Conservation (phyloP, 2,329 filamentous ascomycete genomes). For the Coleophoma eucalyptorum region DNA sequence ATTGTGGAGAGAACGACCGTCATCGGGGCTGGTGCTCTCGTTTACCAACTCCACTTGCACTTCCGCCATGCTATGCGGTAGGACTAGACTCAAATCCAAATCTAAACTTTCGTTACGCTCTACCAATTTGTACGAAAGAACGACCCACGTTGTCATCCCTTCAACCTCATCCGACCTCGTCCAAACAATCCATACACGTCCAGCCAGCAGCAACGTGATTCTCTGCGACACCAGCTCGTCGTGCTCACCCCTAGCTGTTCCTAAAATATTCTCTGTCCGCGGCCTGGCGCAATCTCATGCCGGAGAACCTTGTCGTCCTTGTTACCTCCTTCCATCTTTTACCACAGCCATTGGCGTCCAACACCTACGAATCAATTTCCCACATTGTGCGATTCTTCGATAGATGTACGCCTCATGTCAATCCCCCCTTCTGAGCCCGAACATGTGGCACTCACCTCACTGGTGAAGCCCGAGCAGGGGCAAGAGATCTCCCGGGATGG, state of each 20-base stretch:
- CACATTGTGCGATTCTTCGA: constrained; percentile 25
- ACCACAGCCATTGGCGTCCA: constrained; percentile 18
- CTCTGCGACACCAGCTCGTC: no score
- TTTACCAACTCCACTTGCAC: no score
- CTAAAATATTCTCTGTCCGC: background rate
- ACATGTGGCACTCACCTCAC: constrained; percentile 26
- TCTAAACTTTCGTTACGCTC: no score
- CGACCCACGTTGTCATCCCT: no score
- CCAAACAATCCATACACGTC: no score
- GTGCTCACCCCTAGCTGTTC: no score
- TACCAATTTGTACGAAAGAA: no score
- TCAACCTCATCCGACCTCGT: no score
- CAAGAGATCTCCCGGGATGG: constrained; percentile 17
- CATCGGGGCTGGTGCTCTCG: no score
- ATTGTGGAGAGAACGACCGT: no score
- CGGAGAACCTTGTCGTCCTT: constrained; percentile 1
- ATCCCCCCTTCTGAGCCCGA: constrained; percentile 25
- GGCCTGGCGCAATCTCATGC: constrained; percentile 1
- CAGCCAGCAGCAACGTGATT: background rate
- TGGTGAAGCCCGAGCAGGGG: constrained; percentile 21
- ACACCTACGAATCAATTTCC: constrained; percentile 23
- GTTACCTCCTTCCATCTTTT: background rate
- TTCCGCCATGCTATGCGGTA: no score
- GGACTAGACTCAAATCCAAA: no score
- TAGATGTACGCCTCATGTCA: constrained; percentile 31